Conservation (phyloP, 192 early-diverging fungal genomes). For the Coemansia sp. region DNA sequence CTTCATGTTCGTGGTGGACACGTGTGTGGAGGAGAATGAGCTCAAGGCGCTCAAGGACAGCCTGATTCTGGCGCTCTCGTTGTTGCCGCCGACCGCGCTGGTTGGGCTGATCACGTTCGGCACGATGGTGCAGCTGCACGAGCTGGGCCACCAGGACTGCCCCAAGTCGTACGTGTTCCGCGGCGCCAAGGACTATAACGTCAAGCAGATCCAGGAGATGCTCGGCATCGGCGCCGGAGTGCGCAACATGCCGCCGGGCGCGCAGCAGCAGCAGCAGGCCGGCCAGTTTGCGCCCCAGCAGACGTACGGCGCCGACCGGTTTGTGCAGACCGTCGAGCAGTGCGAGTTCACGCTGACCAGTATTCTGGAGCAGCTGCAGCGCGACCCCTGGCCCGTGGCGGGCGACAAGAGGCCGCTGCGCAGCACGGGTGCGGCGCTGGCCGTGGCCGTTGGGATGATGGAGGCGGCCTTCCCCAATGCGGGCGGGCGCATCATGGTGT, state of each 20-base stretch:
- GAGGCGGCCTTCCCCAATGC: conserved; percentile 92
- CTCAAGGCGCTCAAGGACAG: conserved; percentile 95
- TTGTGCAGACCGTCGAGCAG: conserved; percentile 88
- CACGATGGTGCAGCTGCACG: conserved; percentile 98
- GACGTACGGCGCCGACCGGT: conserved; percentile 62
- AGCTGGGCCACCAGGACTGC: conserved; percentile 92
- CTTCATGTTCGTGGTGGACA: conserved; percentile 97
- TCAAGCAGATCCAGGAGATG: conserved; percentile 97
- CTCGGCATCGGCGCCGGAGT: conserved; percentile 71
- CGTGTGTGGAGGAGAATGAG: conserved; percentile 93
- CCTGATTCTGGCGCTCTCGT: conserved; percentile 82
- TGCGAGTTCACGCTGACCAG: conserved; percentile 96
- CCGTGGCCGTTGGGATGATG: conserved; percentile 87
- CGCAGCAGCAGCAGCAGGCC: conserved; percentile 17
- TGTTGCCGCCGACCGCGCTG: conserved; percentile 88
- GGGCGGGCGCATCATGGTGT: conserved; percentile 90
- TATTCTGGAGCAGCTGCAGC: conserved; percentile 94
- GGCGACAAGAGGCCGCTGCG: conserved; percentile 86
- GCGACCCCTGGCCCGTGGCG: conserved; percentile 95
- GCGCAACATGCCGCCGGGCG: conserved; percentile 38
- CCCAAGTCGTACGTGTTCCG: conserved; percentile 98
- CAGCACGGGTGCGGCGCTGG: conserved; percentile 93
- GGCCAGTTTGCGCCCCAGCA: conserved; percentile 39
- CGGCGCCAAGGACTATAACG: conserved; percentile 92
- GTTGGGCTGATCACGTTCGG: conserved; percentile 97